These are phyloP conservation scores for Wallacemonas sp. DNA, from an alignment of 208 protist genomes.

Conservation along the genomic window DNA sequence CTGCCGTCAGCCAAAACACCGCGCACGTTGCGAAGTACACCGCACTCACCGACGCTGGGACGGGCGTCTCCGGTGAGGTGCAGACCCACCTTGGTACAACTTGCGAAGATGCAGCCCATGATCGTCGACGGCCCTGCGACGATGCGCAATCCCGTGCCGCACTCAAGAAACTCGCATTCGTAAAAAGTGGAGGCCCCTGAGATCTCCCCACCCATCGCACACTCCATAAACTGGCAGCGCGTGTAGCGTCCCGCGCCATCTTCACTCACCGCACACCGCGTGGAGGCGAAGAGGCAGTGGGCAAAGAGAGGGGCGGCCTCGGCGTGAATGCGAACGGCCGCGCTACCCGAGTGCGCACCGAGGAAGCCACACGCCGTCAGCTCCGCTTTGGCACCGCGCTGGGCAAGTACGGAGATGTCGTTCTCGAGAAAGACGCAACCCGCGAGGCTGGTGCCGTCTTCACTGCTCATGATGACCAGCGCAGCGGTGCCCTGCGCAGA, in stretches of 20 bases:
- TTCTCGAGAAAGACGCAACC: conserved; percentile 33
- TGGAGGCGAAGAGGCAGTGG: conserved; percentile 32
- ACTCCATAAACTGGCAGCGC: conserved; percentile 32
- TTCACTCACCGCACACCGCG: conserved; percentile 14
- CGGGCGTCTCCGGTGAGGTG: conserved; percentile 20
- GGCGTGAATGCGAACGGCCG: conserved; percentile 13
- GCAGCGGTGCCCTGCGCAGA: neutral
- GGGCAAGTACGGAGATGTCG: conserved; percentile 16
- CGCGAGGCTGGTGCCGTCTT: conserved; percentile 14
- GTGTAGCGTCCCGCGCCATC: conserved; percentile 12
- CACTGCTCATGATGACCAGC: conserved; percentile 2
- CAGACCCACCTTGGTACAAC: conserved; percentile 27
- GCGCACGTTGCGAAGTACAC: conserved; percentile 23
- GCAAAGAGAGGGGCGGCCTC: conserved; percentile 19
- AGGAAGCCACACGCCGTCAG: conserved; percentile 26
- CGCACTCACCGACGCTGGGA: conserved; percentile 26
- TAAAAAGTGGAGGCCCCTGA: conserved; percentile 12
- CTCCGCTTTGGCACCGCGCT: conserved; percentile 17
- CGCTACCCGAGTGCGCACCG: conserved; percentile 9
- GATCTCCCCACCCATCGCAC: conserved; percentile 12
- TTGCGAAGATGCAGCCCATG: conserved; percentile 28
- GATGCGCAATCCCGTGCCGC: conserved; percentile 20
- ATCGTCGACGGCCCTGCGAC: conserved; percentile 8
- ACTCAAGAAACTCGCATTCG: conserved; percentile 35
- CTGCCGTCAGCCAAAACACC: conserved; percentile 25